A percentile compares a stretch with the other conserved stretches of the same genome.
phyloP scores from a whole-genome alignment of 257 asterid species.

The Forsythia viridissima region DNA sequence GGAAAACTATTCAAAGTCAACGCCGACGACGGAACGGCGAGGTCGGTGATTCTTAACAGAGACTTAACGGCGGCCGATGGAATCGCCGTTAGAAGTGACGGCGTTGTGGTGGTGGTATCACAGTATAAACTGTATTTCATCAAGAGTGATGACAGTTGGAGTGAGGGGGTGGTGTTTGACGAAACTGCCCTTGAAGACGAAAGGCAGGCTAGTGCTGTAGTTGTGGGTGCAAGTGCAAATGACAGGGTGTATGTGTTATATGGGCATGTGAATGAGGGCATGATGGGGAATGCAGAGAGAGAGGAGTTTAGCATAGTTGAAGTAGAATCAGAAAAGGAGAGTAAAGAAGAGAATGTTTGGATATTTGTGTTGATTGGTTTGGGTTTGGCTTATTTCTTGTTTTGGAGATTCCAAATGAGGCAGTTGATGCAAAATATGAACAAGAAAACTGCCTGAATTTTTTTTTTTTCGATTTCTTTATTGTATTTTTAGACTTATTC shows the following conservation, averaged over 20 bases:
- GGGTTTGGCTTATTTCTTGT: constrained; percentile 65
- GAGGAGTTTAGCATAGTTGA: constrained; percentile 62
- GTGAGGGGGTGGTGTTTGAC: constrained; percentile 75
- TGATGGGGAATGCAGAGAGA: constrained; percentile 44
- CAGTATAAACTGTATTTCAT: constrained; percentile 50
- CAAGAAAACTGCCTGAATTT: constrained; percentile 61
- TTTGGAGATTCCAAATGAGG: constrained; percentile 92
- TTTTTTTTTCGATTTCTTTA: neutral
- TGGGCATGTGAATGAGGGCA: constrained; percentile 69
- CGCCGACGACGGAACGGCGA: constrained; percentile 66
- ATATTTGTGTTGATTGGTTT: constrained; percentile 69
- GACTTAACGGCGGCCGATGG: constrained; percentile 67
- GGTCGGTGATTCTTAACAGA: constrained; percentile 53
- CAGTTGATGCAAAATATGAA: constrained; percentile 54
- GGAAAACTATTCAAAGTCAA: constrained; percentile 66
- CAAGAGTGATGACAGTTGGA: constrained; percentile 78
- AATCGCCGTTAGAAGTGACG: constrained; percentile 66
- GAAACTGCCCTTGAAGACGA: constrained; percentile 77
- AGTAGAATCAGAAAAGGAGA: constrained; percentile 56
- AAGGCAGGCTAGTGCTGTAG: constrained; percentile 67
- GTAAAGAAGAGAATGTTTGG: constrained; percentile 68
- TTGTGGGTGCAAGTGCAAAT: constrained; percentile 67
- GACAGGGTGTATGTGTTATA: constrained; percentile 79
- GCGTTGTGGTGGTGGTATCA: constrained; percentile 71
- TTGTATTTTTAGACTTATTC: no score